Evolutionary conservation across 2,329 filamentous ascomycete genomes (phyloP), one percentile per base, ranked within the genome.

Genomic region (Fusarium sp.): DNA sequence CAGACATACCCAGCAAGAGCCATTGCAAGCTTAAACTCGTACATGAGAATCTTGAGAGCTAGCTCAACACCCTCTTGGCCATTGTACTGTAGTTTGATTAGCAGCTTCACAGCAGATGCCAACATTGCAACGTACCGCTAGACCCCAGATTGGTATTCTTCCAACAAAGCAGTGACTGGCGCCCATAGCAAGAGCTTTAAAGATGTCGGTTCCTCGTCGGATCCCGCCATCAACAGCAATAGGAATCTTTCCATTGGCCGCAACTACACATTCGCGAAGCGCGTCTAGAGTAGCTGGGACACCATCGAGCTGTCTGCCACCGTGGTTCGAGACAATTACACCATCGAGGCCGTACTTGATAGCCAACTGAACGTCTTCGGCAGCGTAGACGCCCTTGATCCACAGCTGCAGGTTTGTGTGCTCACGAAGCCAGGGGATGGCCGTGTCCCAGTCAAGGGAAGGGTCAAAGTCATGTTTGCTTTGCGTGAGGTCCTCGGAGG

Each of bases 381-480:
- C 73, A 9, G 66, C 70, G 48, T 70, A 69, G 14, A 75, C 71
- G 14, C 73, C 73, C 58, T 75, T 75, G 36, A 72, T 67, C 53
- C 74, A 71, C n/a, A 75, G 63, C 10, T 73, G 71, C 84, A 80
- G 55, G 79, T 82, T 78, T 29, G 7, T 2, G 77, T 68, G 47
- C 7, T 55, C 27, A 1, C 87, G 84, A 23, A 91, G 71, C 87
- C 88, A 91, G 9, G 81, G 77, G 4, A 90, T 79, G 70, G 88
- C 88, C 4, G 49, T 55, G 46, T 84, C 81, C 88, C 88, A 92
- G 79, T 76, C 86, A 80, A 9, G 83, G 80, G 15, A 63, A 10
- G 66, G 57, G 14, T 67, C 62, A 43, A 63, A 65, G 50, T 63
- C 62, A 36, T 65, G 53, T 21, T 46, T 57, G 42, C 56, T 61